phyloP scores from a whole-genome alignment of 2,329 filamentous ascomycete species.

The Curvularia hawaiiensis region DNA sequence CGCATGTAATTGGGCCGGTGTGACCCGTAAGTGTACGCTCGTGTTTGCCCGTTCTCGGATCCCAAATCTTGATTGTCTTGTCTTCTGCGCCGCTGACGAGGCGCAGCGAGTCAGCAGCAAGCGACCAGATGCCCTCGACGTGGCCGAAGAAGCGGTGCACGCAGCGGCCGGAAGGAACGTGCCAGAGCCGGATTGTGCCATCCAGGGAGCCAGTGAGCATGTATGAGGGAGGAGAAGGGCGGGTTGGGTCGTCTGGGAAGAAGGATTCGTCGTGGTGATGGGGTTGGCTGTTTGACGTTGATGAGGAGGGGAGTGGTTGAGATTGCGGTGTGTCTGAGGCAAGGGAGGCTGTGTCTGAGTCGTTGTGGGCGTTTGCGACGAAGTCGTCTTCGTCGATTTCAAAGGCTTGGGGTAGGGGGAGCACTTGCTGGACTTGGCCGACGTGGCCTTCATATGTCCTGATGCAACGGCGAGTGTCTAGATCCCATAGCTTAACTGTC shows the following conservation, averaged over 20 bases:
- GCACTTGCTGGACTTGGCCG: conserved; percentile 90
- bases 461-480: conserved; percentile 82
- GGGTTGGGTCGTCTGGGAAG: conserved; percentile 65
- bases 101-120: conserved; percentile 85
- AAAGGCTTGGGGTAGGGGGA: conserved; percentile 83
- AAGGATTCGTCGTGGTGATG: conserved; percentile 42
- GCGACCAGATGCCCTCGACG: conserved; percentile 92
- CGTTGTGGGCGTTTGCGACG: conserved; percentile 61
- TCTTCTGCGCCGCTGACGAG: conserved; percentile 92
- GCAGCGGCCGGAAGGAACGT: conserved; percentile 79
- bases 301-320: conserved; percentile 16
- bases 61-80: conserved; percentile 95
- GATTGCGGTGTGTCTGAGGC: conserved; percentile 29
- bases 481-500: conserved; percentile 89
- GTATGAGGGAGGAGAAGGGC: conserved; percentile 81
- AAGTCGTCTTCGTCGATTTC: conserved; percentile 77
- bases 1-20: conserved; percentile 87
- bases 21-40: conserved; percentile 93
- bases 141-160: conserved; percentile 96
- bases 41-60: conserved; percentile 86
- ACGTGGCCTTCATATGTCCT: conserved; percentile 84
- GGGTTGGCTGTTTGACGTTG: neutral
- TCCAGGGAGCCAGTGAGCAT: conserved; percentile 94
- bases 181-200: conserved; percentile 90
- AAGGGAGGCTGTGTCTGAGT: conserved; percentile 47